These are phyloP conservation scores for Plantago ovata DNA, from an alignment of 257 asterid species.

Conservation along the genomic window DNA sequence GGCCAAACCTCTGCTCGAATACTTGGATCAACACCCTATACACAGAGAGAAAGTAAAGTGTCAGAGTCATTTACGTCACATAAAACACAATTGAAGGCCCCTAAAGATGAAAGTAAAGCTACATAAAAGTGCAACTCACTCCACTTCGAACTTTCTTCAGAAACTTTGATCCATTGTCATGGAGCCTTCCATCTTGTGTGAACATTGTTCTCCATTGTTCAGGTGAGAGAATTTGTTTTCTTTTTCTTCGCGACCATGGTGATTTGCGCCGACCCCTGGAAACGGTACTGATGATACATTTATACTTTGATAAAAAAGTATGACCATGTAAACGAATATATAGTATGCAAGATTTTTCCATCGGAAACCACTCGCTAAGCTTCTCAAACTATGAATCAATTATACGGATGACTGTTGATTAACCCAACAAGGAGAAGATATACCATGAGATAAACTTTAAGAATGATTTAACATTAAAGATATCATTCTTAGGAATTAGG, in stretches of 20 bases:
- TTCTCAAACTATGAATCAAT: too few relatives aligned
- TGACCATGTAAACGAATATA: background rate
- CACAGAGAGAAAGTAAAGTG: slow-evolving; percentile 7
- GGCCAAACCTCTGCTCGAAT: slow-evolving; percentile 94
- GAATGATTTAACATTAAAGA: too few relatives aligned
- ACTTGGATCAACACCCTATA: slow-evolving; percentile 87
- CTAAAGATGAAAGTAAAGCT: slow-evolving; percentile 4
- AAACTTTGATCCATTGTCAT: slow-evolving; percentile 70
- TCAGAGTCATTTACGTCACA: background rate
- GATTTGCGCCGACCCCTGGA: slow-evolving; percentile 75
- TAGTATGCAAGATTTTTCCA: background rate
- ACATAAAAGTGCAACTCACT: slow-evolving; percentile 43
- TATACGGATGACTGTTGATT: too few relatives aligned
- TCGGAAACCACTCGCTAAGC: background rate
- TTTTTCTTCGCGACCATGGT: slow-evolving; percentile 91
- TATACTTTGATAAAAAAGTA: background rate
- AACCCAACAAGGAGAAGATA: background rate
- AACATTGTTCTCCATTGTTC: slow-evolving; percentile 73
- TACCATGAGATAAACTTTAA: background rate
- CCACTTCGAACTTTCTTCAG: slow-evolving; percentile 95
- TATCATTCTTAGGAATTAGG: too few relatives aligned
- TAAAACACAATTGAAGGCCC: background rate
- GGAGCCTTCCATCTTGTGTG: slow-evolving; percentile 75
- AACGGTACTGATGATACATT: slow-evolving; percentile 4
- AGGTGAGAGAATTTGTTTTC: slow-evolving; percentile 68